Conservation (phyloP, 495 filamentous ascomycete species). For the Xylaria palmicola region DNA sequence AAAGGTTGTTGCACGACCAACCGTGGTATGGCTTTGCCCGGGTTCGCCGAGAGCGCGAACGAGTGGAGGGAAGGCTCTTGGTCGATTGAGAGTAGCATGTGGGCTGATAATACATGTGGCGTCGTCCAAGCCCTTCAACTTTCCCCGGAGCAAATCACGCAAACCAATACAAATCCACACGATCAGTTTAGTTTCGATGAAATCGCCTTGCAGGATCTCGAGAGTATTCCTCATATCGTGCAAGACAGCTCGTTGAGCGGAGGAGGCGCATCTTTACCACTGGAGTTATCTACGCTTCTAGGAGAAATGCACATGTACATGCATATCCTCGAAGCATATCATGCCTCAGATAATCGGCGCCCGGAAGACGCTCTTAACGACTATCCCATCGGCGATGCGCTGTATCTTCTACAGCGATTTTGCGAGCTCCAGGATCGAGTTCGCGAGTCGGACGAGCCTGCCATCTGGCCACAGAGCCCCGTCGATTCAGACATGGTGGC, state of each 20-base stretch:
- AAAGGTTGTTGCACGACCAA: background rate
- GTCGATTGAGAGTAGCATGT: background rate
- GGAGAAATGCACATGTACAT: background rate
- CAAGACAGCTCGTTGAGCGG: background rate
- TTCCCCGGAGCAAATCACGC: background rate
- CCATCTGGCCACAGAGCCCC: background rate
- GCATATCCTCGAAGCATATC: background rate
- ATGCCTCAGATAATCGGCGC: background rate
- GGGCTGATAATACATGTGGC: background rate
- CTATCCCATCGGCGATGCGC: background rate
- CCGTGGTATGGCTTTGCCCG: background rate
- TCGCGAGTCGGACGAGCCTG: background rate
- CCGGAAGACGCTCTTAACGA: background rate
- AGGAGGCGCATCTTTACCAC: background rate
- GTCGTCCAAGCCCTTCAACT: background rate
- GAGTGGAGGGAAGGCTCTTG: background rate
- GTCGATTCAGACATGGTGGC: background rate
- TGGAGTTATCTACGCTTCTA: background rate
- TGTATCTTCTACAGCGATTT: background rate
- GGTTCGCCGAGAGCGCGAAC: background rate
- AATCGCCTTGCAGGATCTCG: background rate
- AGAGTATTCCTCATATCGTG: background rate
- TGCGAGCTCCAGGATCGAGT: background rate
- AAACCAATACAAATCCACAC: background rate
- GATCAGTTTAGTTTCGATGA: background rate